Conservation (phyloP, 1,284 basidiomycete species). For the Veloboletus limbatus region DNA sequence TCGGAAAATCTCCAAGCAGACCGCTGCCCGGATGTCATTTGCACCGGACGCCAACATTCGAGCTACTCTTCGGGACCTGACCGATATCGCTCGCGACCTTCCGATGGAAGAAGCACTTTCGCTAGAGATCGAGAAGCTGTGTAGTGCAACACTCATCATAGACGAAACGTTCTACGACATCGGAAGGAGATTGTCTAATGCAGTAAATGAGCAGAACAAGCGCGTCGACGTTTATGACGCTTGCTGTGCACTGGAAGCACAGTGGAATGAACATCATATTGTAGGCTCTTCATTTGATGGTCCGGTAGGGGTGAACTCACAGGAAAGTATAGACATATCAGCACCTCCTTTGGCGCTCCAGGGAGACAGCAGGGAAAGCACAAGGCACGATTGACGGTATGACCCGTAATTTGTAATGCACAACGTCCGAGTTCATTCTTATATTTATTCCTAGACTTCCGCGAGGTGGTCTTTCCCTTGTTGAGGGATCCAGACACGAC, state of each 20-base stretch:
- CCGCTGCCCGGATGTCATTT: neutral
- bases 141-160: constrained; percentile 15
- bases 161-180: constrained; percentile 18
- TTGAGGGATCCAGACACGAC: constrained; percentile 10
- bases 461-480: constrained; percentile 17
- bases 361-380: constrained; percentile 22
- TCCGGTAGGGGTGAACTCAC: neutral
- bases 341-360: constrained; percentile 21
- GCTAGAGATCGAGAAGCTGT: constrained; percentile 17
- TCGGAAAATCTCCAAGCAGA: neutral
- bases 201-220: constrained; percentile 10
- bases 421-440: too few relatives aligned
- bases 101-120: constrained; percentile 14
- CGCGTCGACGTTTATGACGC: constrained; percentile 10
- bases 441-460: too few relatives aligned
- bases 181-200: constrained; percentile 7
- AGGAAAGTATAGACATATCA: constrained; percentile 11
- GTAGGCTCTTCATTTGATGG: too few relatives aligned
- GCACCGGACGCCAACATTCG: neutral
- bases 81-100: constrained; percentile 7
- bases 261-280: constrained; percentile 18
- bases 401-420: too few relatives aligned
- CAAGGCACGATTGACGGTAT: constrained; percentile 21
- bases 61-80: neutral
- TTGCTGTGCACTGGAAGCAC: constrained; percentile 13